phyloP scores from a whole-genome alignment of 1,284 basidiomycete genomes.

The Binderoboletus segoi region DNA sequence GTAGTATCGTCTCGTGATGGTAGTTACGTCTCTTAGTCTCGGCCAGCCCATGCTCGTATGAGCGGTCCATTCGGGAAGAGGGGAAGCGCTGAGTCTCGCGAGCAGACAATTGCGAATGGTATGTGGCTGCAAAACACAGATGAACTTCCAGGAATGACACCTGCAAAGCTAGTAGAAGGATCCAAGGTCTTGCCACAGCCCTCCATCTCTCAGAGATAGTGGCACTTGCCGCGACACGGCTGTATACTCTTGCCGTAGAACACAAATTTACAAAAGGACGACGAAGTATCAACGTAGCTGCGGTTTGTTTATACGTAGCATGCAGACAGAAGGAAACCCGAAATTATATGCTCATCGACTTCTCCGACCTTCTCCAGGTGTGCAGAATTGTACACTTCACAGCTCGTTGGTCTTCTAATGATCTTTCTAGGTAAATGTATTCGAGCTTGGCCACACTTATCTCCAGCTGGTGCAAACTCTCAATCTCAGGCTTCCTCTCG shows the following conservation, averaged over 20 bases:
- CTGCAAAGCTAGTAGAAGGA: constrained; percentile 72
- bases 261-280: constrained; percentile 95
- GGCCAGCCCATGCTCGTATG: constrained; percentile 75
- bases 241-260: constrained; percentile 93
- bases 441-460: constrained; percentile 95
- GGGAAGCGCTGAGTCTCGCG: constrained; percentile 76
- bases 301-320: constrained; percentile 94
- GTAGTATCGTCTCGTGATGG: constrained; percentile 37
- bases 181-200: constrained; percentile 78
- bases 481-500: constrained; percentile 84
- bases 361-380: constrained; percentile 89
- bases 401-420: not conserved
- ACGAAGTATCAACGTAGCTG: constrained; percentile 90
- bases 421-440: constrained; percentile 85
- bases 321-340: constrained; percentile 90
- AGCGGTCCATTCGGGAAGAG: constrained; percentile 79
- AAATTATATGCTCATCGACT: constrained; percentile 98
- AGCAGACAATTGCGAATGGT: constrained; percentile 91
- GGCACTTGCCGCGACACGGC: constrained; percentile 79
- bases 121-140: constrained; percentile 22
- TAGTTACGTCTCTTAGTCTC: constrained; percentile 2
- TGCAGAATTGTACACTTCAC: constrained; percentile 19
- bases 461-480: constrained; percentile 92
- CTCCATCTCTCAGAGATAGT: constrained; percentile 82
- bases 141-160: not conserved